Evolutionary conservation across 2,329 filamentous ascomycete genomes (phyloP), one percentile per base, ranked within the genome.

Genomic region (Aspergillus sergii): DNA sequence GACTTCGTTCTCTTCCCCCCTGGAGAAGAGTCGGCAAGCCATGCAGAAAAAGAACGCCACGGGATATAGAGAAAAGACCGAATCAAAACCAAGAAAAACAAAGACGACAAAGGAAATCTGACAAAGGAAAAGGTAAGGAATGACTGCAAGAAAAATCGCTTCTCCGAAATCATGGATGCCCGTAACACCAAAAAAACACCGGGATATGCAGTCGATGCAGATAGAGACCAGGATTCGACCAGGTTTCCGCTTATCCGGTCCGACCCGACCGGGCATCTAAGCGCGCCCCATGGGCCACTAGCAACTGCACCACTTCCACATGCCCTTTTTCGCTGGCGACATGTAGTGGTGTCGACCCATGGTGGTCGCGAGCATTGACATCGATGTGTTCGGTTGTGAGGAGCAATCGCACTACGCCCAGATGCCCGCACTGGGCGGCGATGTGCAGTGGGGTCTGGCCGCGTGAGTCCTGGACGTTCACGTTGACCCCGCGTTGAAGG

Each of bases 341-440:
- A 36, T 58, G 57, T 12, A 58, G 57, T 30, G 57, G 41, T 19
- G 57, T 58, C 34, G 57, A 58, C 57, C 57, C 28, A 4, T 48
- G 26, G 23, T 48, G 57, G 43, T 58, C 34, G 41, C 41, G 57
- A 8, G 43, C 43, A 58, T 58, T 50, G 41, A 58, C 57, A 39
- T 50, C 41, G 57, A 58, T 58, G 4, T 45, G 57, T 30, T 48
- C 39, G 23, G 30, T 34, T 16, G 41, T 26, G 11, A 58, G 57
- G 3, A 58, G 57, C 28, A 58, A 28, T 7, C 48, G 41, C 43
- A 58, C 43, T 19, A 58, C 48, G 30, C 34, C 41, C n/a, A 36
- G 28, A 14, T 58, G 41, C 36, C 57, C 57, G 43, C 48, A 34
- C 41, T 58, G 41, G 12, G 57, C 57, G 30, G 57, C 57, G 36